Evolutionary conservation across 2,329 filamentous ascomycete genomes (phyloP).

Genomic region (Zymoseptoria crescenta): DNA sequence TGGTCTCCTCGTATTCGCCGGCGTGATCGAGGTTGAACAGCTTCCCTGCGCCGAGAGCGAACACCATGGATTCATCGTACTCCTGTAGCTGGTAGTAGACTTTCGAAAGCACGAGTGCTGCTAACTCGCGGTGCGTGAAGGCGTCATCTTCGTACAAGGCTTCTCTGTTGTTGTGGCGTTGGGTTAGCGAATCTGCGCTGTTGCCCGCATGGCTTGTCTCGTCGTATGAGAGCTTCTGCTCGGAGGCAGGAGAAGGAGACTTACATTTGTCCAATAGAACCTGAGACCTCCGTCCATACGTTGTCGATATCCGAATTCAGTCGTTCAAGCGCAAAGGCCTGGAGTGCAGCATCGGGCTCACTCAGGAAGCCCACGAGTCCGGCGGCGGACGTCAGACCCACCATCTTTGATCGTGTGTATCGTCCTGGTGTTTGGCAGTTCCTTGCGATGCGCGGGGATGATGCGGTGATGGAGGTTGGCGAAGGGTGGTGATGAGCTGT

Average conservation of each 20-base stretch:
- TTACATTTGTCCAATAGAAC: conserved; percentile 87
- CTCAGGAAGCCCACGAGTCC: conserved; percentile 92
- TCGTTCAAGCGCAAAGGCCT: conserved; percentile 88
- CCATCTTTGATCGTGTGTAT: conserved; percentile 50
- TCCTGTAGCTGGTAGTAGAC: conserved; percentile 98
- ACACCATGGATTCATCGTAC: conserved; percentile 99
- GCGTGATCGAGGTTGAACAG: conserved; percentile 87
- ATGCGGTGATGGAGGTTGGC: conserved; percentile 7
- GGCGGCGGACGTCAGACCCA: conserved; percentile 85
- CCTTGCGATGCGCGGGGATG: conserved; percentile 2
- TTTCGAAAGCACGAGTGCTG: conserved; percentile 90
- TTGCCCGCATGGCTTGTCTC: background rate
- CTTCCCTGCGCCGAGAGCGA: conserved; percentile 88
- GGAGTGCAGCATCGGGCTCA: conserved; percentile 88
- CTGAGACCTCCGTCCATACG: conserved; percentile 95
- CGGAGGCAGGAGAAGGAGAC: conserved; percentile 26
- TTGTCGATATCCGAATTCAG: conserved; percentile 95
- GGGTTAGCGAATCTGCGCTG: conserved; percentile 9
- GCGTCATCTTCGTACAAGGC: conserved; percentile 93
- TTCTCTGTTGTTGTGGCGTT: conserved; percentile 54
- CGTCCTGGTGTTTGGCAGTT: background rate
- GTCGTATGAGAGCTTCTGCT: background rate
- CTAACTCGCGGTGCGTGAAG: conserved; percentile 88
- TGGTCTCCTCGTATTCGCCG: conserved; percentile 97
- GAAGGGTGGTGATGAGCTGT: conserved; percentile 2